Base-by-base conservation (phyloP, 208 protist genomes). In the Acanthamoeba divionensis region DNA sequence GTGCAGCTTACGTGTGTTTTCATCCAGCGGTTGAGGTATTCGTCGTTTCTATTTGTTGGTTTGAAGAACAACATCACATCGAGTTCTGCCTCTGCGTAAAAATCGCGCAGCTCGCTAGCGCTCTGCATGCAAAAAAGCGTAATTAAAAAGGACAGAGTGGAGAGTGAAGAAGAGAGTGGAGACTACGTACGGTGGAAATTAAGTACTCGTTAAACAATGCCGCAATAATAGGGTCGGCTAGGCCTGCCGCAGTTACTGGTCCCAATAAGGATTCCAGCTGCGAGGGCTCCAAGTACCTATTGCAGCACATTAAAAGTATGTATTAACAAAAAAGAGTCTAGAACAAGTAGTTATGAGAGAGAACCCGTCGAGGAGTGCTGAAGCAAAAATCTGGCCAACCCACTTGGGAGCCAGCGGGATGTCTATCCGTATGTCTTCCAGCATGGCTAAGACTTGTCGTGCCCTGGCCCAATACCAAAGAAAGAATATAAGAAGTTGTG, bases 361-460 rank as follows among this genome's bases (percentile, higher is more conserved):
- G n/a, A n/a, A n/a, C n/a, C 62, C 33, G 48, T 82, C 71, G 44
- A 82, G 71, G 9, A 82, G 41, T 1, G 71, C 71, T 12, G 31
- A 63, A 52, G 31, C 71, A n/a, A 80, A 45, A 48, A 80, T 60
- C 15, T 48, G 36, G 36, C 69, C 69, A 21, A 80, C 69, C 47
- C 50, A 31, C 71, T 82, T 82, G 24, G 71, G 71, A 5, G 71
- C 71, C 10, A 82, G 18, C 18, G 71, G 71, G 45, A 52, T 52
- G 41, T 82, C 71, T 26, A 82, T 29, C 71, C 21, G 54, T 18
- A 82, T 82, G 71, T 82, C 71, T 10, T 52, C 47, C 48, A 82
- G 48, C 71, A 63, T 29, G 48, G 33, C 71, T 52, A 82, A 38
- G 48, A 82, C 71, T 52, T 63, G 10, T 5, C 71, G 47, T 10